Evolutionary conservation across 163 green algal species (phyloP).

Genomic region (Trebouxiophyceae sp.): DNA sequence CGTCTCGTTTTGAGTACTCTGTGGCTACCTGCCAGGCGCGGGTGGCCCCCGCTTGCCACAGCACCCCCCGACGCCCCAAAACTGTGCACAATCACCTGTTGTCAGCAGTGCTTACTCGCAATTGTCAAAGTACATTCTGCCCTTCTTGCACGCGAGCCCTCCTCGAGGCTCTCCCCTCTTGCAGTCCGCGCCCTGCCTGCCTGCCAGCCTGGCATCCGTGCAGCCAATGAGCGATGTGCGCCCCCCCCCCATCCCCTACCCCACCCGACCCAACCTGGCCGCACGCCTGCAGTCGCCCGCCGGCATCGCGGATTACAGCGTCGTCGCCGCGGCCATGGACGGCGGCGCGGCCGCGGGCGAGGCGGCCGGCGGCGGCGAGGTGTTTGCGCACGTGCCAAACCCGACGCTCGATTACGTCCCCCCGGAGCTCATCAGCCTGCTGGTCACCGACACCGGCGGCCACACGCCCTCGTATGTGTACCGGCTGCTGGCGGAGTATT

Average conservation of each 20-base stretch:
- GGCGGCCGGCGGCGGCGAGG: not conserved
- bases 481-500: slow-evolving; percentile 81
- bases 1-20: not conserved
- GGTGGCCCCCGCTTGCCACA: not conserved
- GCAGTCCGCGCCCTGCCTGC: too few species aligned
- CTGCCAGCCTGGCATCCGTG: too few species aligned
- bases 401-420: slow-evolving; percentile 92
- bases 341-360: not conserved
- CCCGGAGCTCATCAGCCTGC: slow-evolving; percentile 83
- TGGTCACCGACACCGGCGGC: slow-evolving; percentile 91
- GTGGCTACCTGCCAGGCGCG: not conserved
- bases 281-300: slow-evolving; percentile 25
- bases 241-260: too few species aligned
- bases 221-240: too few species aligned
- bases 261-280: too few species aligned
- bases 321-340: slow-evolving; percentile 39
- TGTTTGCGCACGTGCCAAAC: slow-evolving; percentile 65
- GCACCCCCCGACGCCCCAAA: too few species aligned
- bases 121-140: too few species aligned
- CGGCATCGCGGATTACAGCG: slow-evolving; percentile 55
- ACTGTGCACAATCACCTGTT: too few species aligned
- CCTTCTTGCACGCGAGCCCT: too few species aligned
- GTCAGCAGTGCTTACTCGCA: not conserved
- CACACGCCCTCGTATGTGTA: slow-evolving; percentile 96
- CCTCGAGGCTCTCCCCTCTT: too few species aligned